A percentile compares a stretch with the other conserved stretches of the same genome.
Conservation (phyloP, 2,329 filamentous ascomycete species). For the Orbilia ellipsospora region DNA sequence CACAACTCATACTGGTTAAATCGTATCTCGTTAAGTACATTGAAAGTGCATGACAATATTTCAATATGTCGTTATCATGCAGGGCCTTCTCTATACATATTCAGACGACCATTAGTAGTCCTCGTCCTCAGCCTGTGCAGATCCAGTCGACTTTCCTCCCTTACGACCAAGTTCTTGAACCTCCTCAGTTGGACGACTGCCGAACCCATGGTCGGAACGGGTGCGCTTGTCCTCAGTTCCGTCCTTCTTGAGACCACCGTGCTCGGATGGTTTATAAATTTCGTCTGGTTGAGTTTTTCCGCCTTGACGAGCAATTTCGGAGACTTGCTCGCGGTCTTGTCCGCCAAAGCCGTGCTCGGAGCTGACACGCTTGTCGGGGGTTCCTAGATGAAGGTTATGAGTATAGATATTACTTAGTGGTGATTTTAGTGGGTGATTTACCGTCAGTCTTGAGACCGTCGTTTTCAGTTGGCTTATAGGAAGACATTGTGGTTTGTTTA, state of each 20-base stretch:
- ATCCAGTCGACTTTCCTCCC: conserved; percentile 24
- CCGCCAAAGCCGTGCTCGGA: conserved; percentile 44
- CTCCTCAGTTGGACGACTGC: conserved; percentile 40
- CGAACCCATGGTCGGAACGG: conserved; percentile 41
- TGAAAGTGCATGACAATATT: too few species aligned
- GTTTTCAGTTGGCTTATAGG: conserved; percentile 49
- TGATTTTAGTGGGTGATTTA: neutral
- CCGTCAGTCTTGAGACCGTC: conserved; percentile 44
- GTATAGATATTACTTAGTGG: neutral
- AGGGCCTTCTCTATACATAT: too few species aligned
- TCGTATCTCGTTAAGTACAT: too few species aligned
- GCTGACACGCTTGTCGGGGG: conserved; percentile 37
- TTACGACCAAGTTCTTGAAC: conserved; percentile 49
- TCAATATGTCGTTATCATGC: too few species aligned
- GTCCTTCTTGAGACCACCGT: conserved; percentile 47
- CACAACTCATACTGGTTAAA: too few species aligned
- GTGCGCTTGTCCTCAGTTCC: conserved; percentile 51
- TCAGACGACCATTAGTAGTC: too few species aligned
- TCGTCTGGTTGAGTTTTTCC: conserved; percentile 40
- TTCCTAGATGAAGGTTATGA: conserved; percentile 16
- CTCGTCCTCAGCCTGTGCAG: too few species aligned
- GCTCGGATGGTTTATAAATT: conserved; percentile 53
- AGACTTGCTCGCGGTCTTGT: conserved; percentile 32
- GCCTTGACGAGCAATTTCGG: conserved; percentile 29
- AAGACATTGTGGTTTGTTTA: conserved; percentile 9